Base-by-base conservation (phyloP, 2,329 filamentous ascomycete species). In the Scytalidium lignicola region DNA sequence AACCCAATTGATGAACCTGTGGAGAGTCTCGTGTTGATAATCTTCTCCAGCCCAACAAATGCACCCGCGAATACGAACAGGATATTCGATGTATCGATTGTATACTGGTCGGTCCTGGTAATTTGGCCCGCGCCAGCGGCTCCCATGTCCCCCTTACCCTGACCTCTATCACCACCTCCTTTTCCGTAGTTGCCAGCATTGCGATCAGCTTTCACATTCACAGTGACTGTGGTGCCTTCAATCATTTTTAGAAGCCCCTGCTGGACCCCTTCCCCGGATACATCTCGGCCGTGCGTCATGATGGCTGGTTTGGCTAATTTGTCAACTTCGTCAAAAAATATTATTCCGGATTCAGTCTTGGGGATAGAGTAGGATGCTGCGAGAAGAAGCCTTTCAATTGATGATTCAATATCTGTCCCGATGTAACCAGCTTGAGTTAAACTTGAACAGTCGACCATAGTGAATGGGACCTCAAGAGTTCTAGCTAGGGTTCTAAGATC, bases 361-460 rank as follows among this genome's bases (percentile, higher is more conserved):
- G 83, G 82, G 22, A 93, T 81, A 58, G 95, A 88, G 67, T 95
- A 95, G 65, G 95, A 92, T 8, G 92, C 84, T 51, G 95, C 90
- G 48, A 95, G 88, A 9, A 99, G 75, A 21, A 99, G 76, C 41
- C 93, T 80, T 62, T 96, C 90, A 39, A 99, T 90, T 60, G 92
- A 96, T 1, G 89, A 85, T 65, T 99, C 93, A n/a, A 92, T 92
- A 64, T 99, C 93, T 64, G 97, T 92, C 23, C 93, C 93, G 58
- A 99, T 96, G 61, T 99, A 99, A 21, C 93, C 92, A 3, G 92
- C 92, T 70, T 96, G 92, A 0, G 92, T 97, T 55, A 97, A 90
- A 5, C 91, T 88, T 45, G 93, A 96, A 67, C 92, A 97, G 68
- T 97, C 92, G 53, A 89, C 92, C 68, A 96, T 96, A 54, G 88